Evolutionary conservation across 331 rosid genomes (phyloP).

Genomic region (Spiraea crenata): DNA sequence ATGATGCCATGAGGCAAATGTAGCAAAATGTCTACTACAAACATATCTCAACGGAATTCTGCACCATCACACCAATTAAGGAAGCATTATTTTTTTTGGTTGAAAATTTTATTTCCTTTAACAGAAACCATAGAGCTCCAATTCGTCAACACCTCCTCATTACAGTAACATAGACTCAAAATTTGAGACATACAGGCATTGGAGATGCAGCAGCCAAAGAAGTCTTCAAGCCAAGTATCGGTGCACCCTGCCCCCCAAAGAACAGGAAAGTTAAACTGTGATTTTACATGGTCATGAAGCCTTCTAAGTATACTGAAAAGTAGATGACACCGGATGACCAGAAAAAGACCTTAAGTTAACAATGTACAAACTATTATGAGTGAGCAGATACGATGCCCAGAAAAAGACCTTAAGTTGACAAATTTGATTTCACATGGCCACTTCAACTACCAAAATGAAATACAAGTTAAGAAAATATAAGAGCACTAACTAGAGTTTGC

Average conservation of each 20-base stretch:
- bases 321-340: not conserved
- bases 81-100: not conserved
- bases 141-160: conserved; percentile 3
- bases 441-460: conserved; percentile 1
- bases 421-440: not conserved
- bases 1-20: not conserved
- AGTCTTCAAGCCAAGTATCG: conserved; percentile 62
- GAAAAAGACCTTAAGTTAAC: not conserved
- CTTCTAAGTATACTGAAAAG: not conserved
- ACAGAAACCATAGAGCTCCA: not conserved
- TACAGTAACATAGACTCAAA: not conserved
- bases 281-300: conserved; percentile 14
- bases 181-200: conserved; percentile 57
- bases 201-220: conserved; percentile 56
- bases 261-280: conserved; percentile 20
- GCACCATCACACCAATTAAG: not conserved
- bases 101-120: not conserved
- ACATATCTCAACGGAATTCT: not conserved
- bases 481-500: not conserved
- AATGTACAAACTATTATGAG: not conserved
- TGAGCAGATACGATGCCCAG: not conserved
- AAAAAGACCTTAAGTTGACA: not conserved
- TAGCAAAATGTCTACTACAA: not conserved
- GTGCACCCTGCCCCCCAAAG: conserved; percentile 58
- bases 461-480: not conserved